Evolutionary conservation across 2,329 filamentous ascomycete species (phyloP).

Genomic region (Ophiostoma piceae): DNA sequence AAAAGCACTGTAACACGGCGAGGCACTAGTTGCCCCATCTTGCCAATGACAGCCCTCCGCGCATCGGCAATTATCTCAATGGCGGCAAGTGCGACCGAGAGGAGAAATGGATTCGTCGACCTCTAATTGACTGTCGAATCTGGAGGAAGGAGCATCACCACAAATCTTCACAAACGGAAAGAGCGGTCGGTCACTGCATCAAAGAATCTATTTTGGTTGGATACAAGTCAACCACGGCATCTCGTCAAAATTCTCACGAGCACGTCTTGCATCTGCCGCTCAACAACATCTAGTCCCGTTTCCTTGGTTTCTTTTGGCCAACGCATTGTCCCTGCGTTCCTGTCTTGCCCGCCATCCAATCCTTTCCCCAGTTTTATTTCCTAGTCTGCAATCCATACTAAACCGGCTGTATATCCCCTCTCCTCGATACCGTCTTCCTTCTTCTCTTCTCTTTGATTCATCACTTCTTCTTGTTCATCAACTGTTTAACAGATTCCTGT

Average conservation of each 20-base stretch:
- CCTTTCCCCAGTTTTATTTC: neutral
- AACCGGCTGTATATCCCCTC: neutral
- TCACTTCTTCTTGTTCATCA: neutral
- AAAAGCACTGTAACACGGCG: constrained; percentile 19
- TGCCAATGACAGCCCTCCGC: constrained; percentile 14
- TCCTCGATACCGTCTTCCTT: neutral
- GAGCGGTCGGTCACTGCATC: constrained; percentile 18
- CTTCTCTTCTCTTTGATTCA: neutral
- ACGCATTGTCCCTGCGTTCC: neutral
- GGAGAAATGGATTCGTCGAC: neutral
- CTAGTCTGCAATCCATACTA: neutral
- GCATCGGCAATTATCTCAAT: constrained; percentile 20
- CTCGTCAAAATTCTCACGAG: neutral
- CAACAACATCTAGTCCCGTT: neutral
- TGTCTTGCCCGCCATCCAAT: constrained; percentile 1
- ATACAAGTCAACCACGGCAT: neutral
- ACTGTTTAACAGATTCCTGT: neutral
- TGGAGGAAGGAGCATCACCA: neutral
- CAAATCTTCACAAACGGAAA: constrained; percentile 8
- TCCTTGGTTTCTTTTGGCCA: neutral
- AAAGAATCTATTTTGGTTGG: neutral
- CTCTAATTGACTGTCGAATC: neutral
- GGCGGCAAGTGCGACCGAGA: constrained; percentile 13
- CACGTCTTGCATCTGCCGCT: neutral
- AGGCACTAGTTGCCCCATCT: constrained; percentile 8